These are phyloP conservation scores for Trichoderma orchidacearum DNA, from an alignment of 495 filamentous ascomycete species.

Conservation along the genomic window DNA sequence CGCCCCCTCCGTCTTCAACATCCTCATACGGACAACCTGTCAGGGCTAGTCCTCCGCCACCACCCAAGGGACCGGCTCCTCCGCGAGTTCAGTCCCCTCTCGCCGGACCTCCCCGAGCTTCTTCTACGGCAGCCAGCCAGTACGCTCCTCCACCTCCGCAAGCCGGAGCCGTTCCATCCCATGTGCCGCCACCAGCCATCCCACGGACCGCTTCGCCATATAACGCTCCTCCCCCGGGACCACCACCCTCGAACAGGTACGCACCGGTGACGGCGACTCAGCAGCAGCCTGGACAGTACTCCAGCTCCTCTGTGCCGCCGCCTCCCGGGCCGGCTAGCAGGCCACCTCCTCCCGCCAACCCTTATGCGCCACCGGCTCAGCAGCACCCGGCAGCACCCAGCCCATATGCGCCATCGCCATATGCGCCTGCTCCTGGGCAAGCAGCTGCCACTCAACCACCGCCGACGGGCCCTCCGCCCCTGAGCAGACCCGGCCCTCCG, in stretches of 20 bases:
- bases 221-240: slow-evolving; percentile 63
- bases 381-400: slow-evolving; percentile 12
- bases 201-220: slow-evolving; percentile 77
- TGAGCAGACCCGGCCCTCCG: slow-evolving; percentile 24
- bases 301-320: slow-evolving; percentile 25
- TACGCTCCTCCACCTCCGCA: slow-evolving; percentile 52
- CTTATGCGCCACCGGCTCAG: slow-evolving; percentile 41
- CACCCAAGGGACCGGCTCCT: slow-evolving; percentile 40
- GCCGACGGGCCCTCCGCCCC: slow-evolving; percentile 17
- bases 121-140: slow-evolving; percentile 51
- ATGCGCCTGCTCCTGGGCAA: slow-evolving; percentile 10
- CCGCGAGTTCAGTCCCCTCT: slow-evolving; percentile 41
- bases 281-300: slow-evolving; percentile 37
- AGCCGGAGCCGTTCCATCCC: slow-evolving; percentile 20
- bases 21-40: slow-evolving; percentile 16
- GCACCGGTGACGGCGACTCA: slow-evolving; percentile 61
- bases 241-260: slow-evolving; percentile 70
- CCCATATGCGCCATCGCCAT: slow-evolving; percentile 22
- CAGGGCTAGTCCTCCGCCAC: slow-evolving; percentile 37
- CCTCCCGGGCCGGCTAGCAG: slow-evolving; percentile 13
- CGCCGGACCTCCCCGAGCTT: slow-evolving; percentile 35
- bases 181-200: slow-evolving; percentile 38
- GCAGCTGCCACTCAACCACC: slow-evolving; percentile 8
- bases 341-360: slow-evolving; percentile 35
- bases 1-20: slow-evolving; percentile 17